Conservation (phyloP, 371 early-diverging fungal species). For the Mucor mucedo region DNA sequence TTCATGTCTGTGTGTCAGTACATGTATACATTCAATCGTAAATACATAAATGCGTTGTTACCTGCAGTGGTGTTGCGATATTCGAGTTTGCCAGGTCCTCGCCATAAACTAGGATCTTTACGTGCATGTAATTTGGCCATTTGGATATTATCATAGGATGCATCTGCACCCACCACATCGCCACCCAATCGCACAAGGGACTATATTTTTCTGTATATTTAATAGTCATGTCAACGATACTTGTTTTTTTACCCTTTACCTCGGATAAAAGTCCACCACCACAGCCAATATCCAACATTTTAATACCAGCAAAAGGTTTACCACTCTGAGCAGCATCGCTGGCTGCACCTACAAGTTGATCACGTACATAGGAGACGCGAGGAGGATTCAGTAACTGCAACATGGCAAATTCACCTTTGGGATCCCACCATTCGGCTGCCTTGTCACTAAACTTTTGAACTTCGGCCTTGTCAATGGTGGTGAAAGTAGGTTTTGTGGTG, state of each 20-base stretch:
- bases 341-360: slow-evolving; percentile 42
- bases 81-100: slow-evolving; percentile 60
- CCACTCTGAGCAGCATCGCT: slow-evolving; percentile 22
- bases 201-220: slow-evolving; percentile 33
- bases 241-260: slow-evolving; percentile 42
- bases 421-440: slow-evolving; percentile 92
- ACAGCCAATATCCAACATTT: slow-evolving; percentile 93
- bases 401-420: slow-evolving; percentile 84
- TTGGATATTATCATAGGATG: slow-evolving; percentile 78
- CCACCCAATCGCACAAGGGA: slow-evolving; percentile 86
- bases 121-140: slow-evolving; percentile 80
- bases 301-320: slow-evolving; percentile 64
- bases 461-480: slow-evolving; percentile 75
- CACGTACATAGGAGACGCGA: slow-evolving; percentile 81
- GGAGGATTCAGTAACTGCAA: slow-evolving; percentile 91
- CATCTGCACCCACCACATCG: slow-evolving; percentile 85
- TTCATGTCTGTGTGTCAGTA: not conserved
- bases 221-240: no score
- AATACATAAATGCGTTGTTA: not conserved
- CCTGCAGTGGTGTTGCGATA: slow-evolving; percentile 72
- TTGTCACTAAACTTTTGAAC: slow-evolving; percentile 81
- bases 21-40: no score
- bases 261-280: slow-evolving; percentile 93
- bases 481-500: slow-evolving; percentile 15
- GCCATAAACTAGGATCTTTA: slow-evolving; percentile 64